Conservation (phyloP, 106 monocot genomes). For the Alisma plantagoaquatica region DNA sequence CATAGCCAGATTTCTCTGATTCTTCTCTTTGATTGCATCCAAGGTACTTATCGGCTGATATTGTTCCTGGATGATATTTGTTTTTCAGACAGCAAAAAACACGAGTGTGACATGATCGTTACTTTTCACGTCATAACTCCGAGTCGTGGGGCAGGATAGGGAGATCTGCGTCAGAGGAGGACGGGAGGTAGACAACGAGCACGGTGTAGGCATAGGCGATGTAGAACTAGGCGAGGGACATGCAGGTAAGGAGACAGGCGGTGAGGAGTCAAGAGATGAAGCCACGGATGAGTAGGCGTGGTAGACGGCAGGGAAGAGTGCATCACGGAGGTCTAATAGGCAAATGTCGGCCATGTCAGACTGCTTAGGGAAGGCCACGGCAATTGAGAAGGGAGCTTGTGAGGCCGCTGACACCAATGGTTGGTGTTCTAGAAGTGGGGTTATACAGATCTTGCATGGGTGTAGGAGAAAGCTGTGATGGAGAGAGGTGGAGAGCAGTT, state of each 20-base stretch:
- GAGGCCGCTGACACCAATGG: constrained; percentile 17
- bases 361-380: constrained; percentile 90
- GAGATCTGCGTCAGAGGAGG: constrained; percentile 16
- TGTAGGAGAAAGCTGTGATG: too few species aligned
- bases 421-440: constrained; percentile 10
- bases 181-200: constrained; percentile 19
- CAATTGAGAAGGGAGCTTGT: constrained; percentile 22
- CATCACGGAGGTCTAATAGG: constrained; percentile 37
- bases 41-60: too few species aligned
- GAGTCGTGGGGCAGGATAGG: constrained; percentile 75
- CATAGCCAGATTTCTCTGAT: too few species aligned
- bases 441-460: not conserved
- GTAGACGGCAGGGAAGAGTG: constrained; percentile 35
- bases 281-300: constrained; percentile 25
- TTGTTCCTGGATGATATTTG: too few species aligned
- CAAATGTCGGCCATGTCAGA: constrained; percentile 33
- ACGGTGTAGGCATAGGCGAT: constrained; percentile 49
- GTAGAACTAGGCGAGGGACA: constrained; percentile 57
- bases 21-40: too few species aligned
- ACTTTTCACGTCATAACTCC: too few species aligned
- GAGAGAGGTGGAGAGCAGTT: too few species aligned
- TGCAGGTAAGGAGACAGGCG: constrained; percentile 48
- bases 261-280: constrained; percentile 2
- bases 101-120: too few species aligned
- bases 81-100: too few species aligned